These are phyloP conservation scores for Cercophora samala DNA, from an alignment of 495 filamentous ascomycete species.

Conservation along the genomic window DNA sequence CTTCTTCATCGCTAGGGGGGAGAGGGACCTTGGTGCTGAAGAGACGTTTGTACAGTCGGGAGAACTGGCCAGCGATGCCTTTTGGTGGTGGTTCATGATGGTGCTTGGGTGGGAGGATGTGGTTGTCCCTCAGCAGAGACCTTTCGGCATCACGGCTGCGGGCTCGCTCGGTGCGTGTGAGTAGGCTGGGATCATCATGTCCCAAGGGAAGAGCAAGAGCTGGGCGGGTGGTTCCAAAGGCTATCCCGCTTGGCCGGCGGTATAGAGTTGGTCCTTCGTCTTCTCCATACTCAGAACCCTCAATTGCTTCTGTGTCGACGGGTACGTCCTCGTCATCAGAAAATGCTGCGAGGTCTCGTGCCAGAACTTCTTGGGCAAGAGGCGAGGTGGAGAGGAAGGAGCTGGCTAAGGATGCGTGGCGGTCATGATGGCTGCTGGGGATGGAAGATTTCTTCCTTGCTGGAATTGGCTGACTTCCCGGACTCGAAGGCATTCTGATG, in stretches of 20 bases:
- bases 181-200: conserved; percentile 37
- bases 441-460: conserved; percentile 9
- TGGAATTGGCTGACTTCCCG: conserved; percentile 18
- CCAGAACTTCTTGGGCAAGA: conserved; percentile 65
- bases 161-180: conserved; percentile 61
- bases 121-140: conserved; percentile 71
- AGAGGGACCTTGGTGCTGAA: conserved; percentile 48
- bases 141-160: conserved; percentile 68
- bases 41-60: conserved; percentile 38
- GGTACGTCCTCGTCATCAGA: conserved; percentile 50
- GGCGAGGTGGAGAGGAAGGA: conserved; percentile 57
- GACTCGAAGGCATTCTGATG: conserved; percentile 15
- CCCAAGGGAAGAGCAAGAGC: conserved; percentile 28
- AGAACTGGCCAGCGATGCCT: conserved; percentile 17
- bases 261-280: conserved; percentile 64
- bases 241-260: conserved; percentile 64
- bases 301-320: conserved; percentile 35
- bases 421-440: conserved; percentile 6
- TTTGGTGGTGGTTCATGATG: conserved; percentile 23
- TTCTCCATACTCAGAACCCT: conserved; percentile 25
- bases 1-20: conserved; percentile 33
- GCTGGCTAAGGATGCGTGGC: conserved; percentile 25
- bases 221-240: conserved; percentile 54
- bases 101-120: conserved; percentile 65
- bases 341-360: conserved; percentile 63